Percentiles rank a stretch among this genome's conserved stretches.
Conservation (phyloP, 2,329 filamentous ascomycete genomes). For the Botryotinia convoluta region DNA sequence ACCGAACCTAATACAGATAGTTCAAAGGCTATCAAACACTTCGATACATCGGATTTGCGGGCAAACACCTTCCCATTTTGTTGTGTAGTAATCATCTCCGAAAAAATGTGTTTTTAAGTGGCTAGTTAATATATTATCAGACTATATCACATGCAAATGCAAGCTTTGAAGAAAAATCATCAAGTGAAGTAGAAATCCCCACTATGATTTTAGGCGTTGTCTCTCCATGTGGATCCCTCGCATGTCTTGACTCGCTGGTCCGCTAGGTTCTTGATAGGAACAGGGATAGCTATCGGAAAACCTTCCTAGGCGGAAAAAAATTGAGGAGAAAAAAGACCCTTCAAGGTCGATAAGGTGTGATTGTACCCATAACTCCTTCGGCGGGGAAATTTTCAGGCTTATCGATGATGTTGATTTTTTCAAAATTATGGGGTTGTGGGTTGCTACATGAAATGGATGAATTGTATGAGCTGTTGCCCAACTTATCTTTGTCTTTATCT, state of each 20-base stretch:
- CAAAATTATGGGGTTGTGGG: conserved; percentile 5
- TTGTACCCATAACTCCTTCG: neutral
- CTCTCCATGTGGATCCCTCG: neutral
- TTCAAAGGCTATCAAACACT: neutral
- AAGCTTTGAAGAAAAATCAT: neutral
- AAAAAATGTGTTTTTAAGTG: neutral
- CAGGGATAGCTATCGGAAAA: neutral
- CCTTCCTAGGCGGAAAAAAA: neutral
- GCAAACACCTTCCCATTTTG: neutral
- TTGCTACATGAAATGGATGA: neutral
- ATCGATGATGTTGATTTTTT: conserved; percentile 7
- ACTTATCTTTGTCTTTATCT: neutral
- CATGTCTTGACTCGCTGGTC: neutral
- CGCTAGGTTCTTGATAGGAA: neutral
- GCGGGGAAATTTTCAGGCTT: neutral
- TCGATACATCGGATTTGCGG: neutral
- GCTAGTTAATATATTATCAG: neutral
- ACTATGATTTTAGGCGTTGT: neutral
- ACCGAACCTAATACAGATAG: neutral
- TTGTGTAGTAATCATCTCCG: neutral
- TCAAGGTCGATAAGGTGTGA: neutral
- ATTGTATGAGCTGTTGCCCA: neutral
- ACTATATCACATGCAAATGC: neutral
- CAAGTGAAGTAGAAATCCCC: neutral
- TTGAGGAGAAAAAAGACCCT: neutral